Conservation (phyloP, 2,329 filamentous ascomycete genomes). For the Clarireedia paspali region DNA sequence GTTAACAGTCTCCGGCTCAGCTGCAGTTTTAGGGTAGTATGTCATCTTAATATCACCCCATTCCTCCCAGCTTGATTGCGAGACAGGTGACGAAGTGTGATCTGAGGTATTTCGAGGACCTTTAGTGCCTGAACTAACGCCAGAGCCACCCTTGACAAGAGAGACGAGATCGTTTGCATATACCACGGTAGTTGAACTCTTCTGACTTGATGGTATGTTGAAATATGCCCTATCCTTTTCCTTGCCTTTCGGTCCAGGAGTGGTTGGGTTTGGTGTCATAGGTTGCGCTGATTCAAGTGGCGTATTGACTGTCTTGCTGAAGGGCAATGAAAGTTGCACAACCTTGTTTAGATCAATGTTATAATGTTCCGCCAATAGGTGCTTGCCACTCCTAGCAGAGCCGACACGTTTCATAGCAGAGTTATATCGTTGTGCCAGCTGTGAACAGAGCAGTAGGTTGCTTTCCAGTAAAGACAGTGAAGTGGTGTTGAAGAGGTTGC, state of each 20-base stretch:
- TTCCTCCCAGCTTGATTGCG: constrained; percentile 54
- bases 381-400: constrained; percentile 62
- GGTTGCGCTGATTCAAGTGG: constrained; percentile 40
- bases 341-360: constrained; percentile 73
- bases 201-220: constrained; percentile 31
- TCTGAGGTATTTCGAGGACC: constrained; percentile 25
- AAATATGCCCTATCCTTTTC: constrained; percentile 67
- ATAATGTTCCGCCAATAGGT: constrained; percentile 78
- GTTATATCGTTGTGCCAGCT: constrained; percentile 87
- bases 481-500: constrained; percentile 81
- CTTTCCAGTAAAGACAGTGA: constrained; percentile 70
- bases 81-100: constrained; percentile 11
- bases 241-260: constrained; percentile 62
- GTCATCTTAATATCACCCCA: constrained; percentile 75
- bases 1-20: constrained; percentile 25
- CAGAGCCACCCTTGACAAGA: constrained; percentile 53
- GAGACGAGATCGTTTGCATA: constrained; percentile 80
- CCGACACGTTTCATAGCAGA: constrained; percentile 72
- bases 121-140: constrained; percentile 28
- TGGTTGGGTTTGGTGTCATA: constrained; percentile 43
- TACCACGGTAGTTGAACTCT: constrained; percentile 43
- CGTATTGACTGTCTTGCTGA: constrained; percentile 60
- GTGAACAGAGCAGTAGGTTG: constrained; percentile 72
- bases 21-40: constrained; percentile 53
- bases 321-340: constrained; percentile 74